Base-by-base conservation (phyloP, 495 filamentous ascomycete species). In the Xylaria longipes region DNA sequence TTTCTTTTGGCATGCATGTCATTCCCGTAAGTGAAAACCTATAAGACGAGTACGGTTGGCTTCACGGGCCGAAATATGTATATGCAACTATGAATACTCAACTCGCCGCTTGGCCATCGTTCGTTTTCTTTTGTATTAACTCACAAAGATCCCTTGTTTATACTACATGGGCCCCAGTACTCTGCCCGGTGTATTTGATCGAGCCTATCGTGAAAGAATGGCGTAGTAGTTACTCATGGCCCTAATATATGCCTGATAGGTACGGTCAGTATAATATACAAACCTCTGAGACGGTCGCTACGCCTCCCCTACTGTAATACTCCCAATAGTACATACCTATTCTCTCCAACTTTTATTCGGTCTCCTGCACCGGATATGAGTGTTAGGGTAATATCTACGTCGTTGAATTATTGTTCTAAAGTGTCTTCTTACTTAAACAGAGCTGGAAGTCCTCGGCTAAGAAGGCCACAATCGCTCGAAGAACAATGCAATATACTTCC, bases 401-500 rank as follows among this genome's bases (percentile, higher is more conserved):
- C 12, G 56, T 33, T 29, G 56, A 31, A n/a, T 60, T 33, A 31
- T 60, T 60, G 3, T 9, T n/a, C 56, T 31, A 60, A 60, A 22
- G 56, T 35, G 56, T 60, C 27, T 60, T 37, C 31, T 60, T 31
- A n/a, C 29, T 37, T 8, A 60, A 37, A n/a, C 27, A 8, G 7
- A 60, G 31, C 56, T 22, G 56, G 31, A 20, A 60, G 56, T 60
- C 27, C 31, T 60, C 56, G 2, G 37, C 31, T 31, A 60, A 35
- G 31, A 33, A 37, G 17, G 65, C 73, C 22, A 78, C 25, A 5
- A 78, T 46, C 7, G 57, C 52, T 2, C 77, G 73, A 48, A 80
- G 69, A 3, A 80, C 65, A 20, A 77, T 29, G 72, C 78, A 33
- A 78, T 69, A 65, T 75, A 73, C 48, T 70, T 74, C 7, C 78